These are phyloP conservation scores for Sordariomycetes sp. DNA, from an alignment of 2,329 filamentous ascomycete genomes.

Conservation along the genomic window DNA sequence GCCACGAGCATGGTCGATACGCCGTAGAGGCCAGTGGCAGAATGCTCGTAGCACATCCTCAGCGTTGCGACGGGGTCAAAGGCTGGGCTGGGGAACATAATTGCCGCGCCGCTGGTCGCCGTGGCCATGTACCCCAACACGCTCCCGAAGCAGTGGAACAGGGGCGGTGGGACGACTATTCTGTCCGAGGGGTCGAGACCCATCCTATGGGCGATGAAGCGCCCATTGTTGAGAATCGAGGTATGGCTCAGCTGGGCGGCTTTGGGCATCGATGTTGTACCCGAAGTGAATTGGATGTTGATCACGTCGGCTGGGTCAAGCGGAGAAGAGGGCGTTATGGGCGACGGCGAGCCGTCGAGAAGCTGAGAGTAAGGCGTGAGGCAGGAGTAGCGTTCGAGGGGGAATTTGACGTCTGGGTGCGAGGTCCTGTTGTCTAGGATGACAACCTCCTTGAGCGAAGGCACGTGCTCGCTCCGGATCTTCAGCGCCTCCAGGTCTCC, in stretches of 20 bases:
- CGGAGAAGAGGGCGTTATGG: slow-evolving; percentile 32
- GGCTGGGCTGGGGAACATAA: slow-evolving; percentile 78
- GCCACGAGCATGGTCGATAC: slow-evolving; percentile 94
- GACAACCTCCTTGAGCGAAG: slow-evolving; percentile 61
- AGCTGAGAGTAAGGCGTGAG: slow-evolving; percentile 38
- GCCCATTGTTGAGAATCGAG: slow-evolving; percentile 88
- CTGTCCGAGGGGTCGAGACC: slow-evolving; percentile 63
- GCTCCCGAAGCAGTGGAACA: slow-evolving; percentile 87
- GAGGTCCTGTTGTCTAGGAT: slow-evolving; percentile 65
- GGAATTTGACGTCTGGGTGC: slow-evolving; percentile 35
- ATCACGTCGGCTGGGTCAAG: slow-evolving; percentile 61
- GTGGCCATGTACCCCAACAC: slow-evolving; percentile 96
- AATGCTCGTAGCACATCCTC: slow-evolving; percentile 39
- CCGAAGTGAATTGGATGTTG: slow-evolving; percentile 95
- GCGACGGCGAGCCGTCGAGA: slow-evolving; percentile 13
- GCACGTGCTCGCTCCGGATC: slow-evolving; percentile 41
- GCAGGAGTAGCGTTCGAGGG: slow-evolving; percentile 26
- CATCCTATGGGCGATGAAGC: slow-evolving; percentile 79
- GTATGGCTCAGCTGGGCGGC: slow-evolving; percentile 81
- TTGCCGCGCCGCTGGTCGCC: slow-evolving; percentile 66
- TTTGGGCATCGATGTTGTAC: slow-evolving; percentile 87
- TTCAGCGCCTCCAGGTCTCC: slow-evolving; percentile 26
- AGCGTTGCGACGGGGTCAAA: slow-evolving; percentile 75
- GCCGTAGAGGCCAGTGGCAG: slow-evolving; percentile 65
- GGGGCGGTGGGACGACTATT: slow-evolving; percentile 75